Conservation (phyloP, 495 filamentous ascomycete genomes). For the Patellaria atrata region DNA sequence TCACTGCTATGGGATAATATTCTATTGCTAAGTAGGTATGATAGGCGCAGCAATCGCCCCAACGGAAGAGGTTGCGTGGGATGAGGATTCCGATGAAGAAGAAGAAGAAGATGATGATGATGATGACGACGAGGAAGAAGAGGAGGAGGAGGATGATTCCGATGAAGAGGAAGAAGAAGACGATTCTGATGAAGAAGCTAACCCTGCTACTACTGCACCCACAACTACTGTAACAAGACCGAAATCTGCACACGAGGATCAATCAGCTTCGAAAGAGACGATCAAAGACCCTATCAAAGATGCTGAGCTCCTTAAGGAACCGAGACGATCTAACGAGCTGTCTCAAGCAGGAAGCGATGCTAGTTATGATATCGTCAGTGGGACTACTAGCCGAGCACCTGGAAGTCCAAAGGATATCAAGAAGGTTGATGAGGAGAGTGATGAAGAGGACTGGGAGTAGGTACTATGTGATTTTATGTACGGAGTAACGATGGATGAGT, state of each 20-base stretch:
- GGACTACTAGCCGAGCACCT: slow-evolving; percentile 62
- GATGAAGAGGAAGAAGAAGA: slow-evolving; percentile 40
- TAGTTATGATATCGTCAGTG: slow-evolving; percentile 87
- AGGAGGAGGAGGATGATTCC: slow-evolving; percentile 74
- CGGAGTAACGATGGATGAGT: too few relatives aligned
- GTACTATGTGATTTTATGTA: too few relatives aligned
- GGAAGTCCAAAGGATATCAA: slow-evolving; percentile 58
- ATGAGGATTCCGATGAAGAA: background rate
- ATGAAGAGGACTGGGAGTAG: slow-evolving; percentile 80
- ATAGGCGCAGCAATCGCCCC: background rate
- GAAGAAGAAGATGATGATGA: too few relatives aligned
- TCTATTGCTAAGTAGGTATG: background rate
- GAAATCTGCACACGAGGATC: slow-evolving; percentile 17
- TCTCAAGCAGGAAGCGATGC: slow-evolving; percentile 78
- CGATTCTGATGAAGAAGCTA: slow-evolving; percentile 14
- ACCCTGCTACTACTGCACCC: slow-evolving; percentile 8
- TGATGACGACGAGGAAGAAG: slow-evolving; percentile 64
- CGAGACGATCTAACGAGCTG: slow-evolving; percentile 68
- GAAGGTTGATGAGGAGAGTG: slow-evolving; percentile 40
- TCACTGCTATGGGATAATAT: slow-evolving; percentile 1
- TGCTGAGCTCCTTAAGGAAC: slow-evolving; percentile 37
- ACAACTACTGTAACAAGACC: slow-evolving; percentile 5
- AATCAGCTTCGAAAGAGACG: slow-evolving; percentile 17
- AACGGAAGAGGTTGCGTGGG: slow-evolving; percentile 1
- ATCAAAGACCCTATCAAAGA: slow-evolving; percentile 22